Evolutionary conservation across 1,284 basidiomycete species (phyloP).

Genomic region (Tremellales sp.): DNA sequence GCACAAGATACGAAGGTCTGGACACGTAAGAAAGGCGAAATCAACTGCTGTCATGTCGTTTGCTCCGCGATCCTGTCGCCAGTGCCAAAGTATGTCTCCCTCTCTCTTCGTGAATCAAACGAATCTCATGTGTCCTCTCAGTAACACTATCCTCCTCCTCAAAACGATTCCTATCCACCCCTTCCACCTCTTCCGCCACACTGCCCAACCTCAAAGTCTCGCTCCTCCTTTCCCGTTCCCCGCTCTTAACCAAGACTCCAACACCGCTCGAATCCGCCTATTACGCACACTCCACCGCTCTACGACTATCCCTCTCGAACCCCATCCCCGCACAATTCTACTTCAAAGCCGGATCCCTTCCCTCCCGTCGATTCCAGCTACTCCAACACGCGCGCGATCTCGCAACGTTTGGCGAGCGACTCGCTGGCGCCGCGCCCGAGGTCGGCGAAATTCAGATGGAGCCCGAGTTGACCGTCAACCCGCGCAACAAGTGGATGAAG

Average conservation of each 20-base stretch:
- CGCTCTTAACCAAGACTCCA: constrained; percentile 72
- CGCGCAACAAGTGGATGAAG: constrained; percentile 34
- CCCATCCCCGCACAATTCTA: constrained; percentile 89
- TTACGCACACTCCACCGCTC: constrained; percentile 76
- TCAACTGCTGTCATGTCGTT: constrained; percentile 12
- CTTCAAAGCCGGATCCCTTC: constrained; percentile 87
- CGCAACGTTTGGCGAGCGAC: constrained; percentile 61
- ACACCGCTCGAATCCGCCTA: constrained; percentile 78
- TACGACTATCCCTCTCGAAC: constrained; percentile 80
- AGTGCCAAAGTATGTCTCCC: no score
- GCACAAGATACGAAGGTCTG: no score
- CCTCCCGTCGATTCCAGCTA: constrained; percentile 73
- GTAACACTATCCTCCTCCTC: constrained; percentile 3
- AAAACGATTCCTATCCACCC: constrained; percentile 7
- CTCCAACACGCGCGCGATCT: constrained; percentile 68
- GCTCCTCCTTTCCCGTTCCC: constrained; percentile 77
- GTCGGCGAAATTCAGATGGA: constrained; percentile 55
- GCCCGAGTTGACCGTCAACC: constrained; percentile 42
- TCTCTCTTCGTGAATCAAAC: no score
- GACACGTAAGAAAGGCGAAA: no score
- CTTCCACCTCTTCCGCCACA: constrained; percentile 18
- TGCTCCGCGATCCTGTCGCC: constrained; percentile 10
- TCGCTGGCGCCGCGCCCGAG: constrained; percentile 57
- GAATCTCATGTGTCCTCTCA: no score
- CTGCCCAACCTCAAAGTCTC: constrained; percentile 45